Conservation (phyloP, 441 rosid species). For the Pelargonium fulgidum region DNA sequence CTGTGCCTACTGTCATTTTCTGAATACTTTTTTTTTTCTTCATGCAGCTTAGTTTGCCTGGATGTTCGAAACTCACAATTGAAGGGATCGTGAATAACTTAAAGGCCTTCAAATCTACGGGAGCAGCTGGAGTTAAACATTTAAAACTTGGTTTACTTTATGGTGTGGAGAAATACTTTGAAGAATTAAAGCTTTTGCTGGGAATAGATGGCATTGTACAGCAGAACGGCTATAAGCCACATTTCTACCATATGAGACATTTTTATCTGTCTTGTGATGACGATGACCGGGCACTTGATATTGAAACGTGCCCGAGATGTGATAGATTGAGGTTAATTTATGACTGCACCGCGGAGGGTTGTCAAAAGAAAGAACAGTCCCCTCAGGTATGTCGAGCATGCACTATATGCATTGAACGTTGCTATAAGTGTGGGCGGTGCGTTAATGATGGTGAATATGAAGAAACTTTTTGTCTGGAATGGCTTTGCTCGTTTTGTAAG, state of each 20-base stretch:
- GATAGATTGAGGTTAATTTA: constrained; percentile 64
- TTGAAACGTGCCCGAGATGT: constrained; percentile 85
- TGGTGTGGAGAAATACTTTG: constrained; percentile 64
- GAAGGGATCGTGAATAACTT: constrained; percentile 60
- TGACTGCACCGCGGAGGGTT: constrained; percentile 80
- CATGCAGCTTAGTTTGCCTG: constrained; percentile 78
- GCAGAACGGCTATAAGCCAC: constrained; percentile 45
- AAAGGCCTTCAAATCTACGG: constrained; percentile 45
- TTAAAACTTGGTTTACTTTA: constrained; percentile 69
- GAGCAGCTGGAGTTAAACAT: constrained; percentile 51
- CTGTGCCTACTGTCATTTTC: background rate
- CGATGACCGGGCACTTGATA: constrained; percentile 45
- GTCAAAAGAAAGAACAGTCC: constrained; percentile 43
- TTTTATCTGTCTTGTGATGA: constrained; percentile 61
- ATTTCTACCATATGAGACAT: constrained; percentile 54
- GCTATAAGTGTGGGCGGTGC: constrained; percentile 85
- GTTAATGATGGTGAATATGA: constrained; percentile 69
- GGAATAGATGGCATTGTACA: constrained; percentile 30
- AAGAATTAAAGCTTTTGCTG: constrained; percentile 54
- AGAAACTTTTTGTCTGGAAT: constrained; percentile 78
- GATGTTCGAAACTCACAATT: constrained; percentile 70
- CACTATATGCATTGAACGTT: constrained; percentile 69
- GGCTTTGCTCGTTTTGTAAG: constrained; percentile 62
- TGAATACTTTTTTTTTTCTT: constrained; percentile 15
- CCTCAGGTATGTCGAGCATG: constrained; percentile 68